Percentiles rank a stretch among this genome's conserved stretches.
Conservation (phyloP, 1,139 yeast genomes). For the Saccharomycopsis hybrid region DNA sequence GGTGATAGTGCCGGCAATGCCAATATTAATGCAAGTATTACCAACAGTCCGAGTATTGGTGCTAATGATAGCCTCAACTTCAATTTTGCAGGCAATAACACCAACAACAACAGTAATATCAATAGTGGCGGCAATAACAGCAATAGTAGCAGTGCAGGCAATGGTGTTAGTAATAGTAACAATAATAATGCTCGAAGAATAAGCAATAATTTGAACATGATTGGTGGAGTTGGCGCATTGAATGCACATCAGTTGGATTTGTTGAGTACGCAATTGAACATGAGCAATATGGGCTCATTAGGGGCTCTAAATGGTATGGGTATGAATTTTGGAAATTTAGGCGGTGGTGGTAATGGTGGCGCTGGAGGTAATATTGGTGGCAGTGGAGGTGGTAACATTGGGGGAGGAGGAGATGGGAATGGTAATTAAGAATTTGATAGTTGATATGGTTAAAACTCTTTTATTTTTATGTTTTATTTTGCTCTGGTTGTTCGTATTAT, state of each 20-base stretch:
- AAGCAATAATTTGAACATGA: slow-evolving; percentile 1
- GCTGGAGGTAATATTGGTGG: too few species aligned
- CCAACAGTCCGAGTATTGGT: too few species aligned
- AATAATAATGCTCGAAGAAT: not conserved
- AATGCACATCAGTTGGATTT: slow-evolving; percentile 13
- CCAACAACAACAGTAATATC: not conserved
- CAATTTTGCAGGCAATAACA: too few species aligned
- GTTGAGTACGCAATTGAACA: slow-evolving; percentile 11
- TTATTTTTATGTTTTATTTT: too few species aligned
- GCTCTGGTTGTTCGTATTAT: too few species aligned
- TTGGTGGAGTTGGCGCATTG: slow-evolving; percentile 8
- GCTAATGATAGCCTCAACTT: too few species aligned
- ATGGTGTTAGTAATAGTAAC: not conserved
- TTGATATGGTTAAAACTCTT: too few species aligned
- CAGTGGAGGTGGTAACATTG: too few species aligned
- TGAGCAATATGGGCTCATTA: slow-evolving; percentile 7
- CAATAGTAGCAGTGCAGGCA: not conserved
- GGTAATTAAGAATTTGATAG: too few species aligned
- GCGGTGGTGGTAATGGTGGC: not conserved
- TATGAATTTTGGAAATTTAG: not conserved
- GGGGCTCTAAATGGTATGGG: slow-evolving; percentile 6
- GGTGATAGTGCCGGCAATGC: slow-evolving; percentile 17
- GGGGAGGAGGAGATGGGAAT: too few species aligned
- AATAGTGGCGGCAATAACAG: not conserved
- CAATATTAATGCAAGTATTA: slow-evolving; percentile 1